Conservation (phyloP, 2,329 filamentous ascomycete genomes). For the Pestalotiopsis sp. region DNA sequence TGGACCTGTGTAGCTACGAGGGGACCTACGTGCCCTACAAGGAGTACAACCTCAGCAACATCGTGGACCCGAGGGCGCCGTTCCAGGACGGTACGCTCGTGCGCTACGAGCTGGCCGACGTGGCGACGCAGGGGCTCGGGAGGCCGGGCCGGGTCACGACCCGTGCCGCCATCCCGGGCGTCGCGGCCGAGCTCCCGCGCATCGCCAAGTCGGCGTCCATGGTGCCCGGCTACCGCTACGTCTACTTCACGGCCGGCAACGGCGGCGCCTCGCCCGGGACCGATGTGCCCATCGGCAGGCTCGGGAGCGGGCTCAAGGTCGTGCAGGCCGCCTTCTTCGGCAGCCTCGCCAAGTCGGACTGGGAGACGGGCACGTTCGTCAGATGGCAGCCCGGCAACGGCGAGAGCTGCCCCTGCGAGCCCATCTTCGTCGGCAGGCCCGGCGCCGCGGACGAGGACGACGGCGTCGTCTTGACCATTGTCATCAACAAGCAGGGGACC, state of each 20-base stretch:
- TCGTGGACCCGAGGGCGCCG: constrained; percentile 13
- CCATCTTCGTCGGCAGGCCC: constrained; percentile 18
- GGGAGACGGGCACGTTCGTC: constrained; percentile 18
- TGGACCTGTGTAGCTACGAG: constrained; percentile 21
- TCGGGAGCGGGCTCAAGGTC: constrained; percentile 11
- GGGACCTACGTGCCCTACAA: constrained; percentile 13
- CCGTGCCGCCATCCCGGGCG: constrained; percentile 15
- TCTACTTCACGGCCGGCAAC: constrained; percentile 18
- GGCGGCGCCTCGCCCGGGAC: constrained; percentile 17
- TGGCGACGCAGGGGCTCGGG: neutral
- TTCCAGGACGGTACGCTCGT: constrained; percentile 13
- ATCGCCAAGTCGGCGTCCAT: constrained; percentile 18
- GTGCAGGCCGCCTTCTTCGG: constrained; percentile 16
- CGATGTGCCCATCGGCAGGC: constrained; percentile 17
- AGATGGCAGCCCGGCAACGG: constrained; percentile 17
- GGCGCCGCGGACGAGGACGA: constrained; percentile 18
- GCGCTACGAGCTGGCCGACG: constrained; percentile 17
- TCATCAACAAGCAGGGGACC: constrained; percentile 17
- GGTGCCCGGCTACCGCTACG: constrained; percentile 17
- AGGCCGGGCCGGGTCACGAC: constrained; percentile 13
- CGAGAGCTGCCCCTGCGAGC: constrained; percentile 16
- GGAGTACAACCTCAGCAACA: constrained; percentile 34
- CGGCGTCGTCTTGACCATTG: constrained; percentile 18
- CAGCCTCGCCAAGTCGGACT: constrained; percentile 19
- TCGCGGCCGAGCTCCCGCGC: constrained; percentile 19